Evolutionary conservation across 768 basidiomycete species (phyloP).

Genomic region (Chiua virens): DNA sequence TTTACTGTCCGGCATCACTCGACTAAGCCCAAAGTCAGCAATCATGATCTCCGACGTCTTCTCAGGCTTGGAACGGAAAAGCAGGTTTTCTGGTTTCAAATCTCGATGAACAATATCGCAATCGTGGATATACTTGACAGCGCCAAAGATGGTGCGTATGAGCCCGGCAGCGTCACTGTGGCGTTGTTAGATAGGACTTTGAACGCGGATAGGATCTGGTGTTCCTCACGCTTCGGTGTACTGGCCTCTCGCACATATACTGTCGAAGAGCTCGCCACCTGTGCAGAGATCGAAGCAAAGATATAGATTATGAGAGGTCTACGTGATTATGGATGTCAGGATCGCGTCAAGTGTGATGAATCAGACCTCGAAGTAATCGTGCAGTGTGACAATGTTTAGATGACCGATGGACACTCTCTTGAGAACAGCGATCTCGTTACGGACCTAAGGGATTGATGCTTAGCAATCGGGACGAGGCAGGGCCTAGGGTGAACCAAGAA

Average conservation of each 20-base stretch:
- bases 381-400: conserved; percentile 86
- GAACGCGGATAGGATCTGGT: background rate
- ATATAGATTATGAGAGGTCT: conserved; percentile 93
- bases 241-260: conserved; percentile 96
- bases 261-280: conserved; percentile 97
- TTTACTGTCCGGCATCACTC: conserved; percentile 89
- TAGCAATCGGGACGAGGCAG: conserved; percentile 7
- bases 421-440: conserved; percentile 95
- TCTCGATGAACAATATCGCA: conserved; percentile 95
- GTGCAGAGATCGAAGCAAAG: conserved; percentile 96
- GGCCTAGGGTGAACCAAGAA: conserved; percentile 14
- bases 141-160: conserved; percentile 80
- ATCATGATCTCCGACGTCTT: conserved; percentile 90
- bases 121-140: conserved; percentile 90
- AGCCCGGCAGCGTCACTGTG: conserved; percentile 89
- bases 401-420: conserved; percentile 92
- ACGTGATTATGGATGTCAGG: background rate
- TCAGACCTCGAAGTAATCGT: conserved; percentile 91
- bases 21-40: conserved; percentile 92
- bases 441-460: conserved; percentile 54
- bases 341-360: background rate
- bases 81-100: conserved; percentile 95
- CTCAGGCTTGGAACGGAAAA: conserved; percentile 88
- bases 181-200: conserved; percentile 27
- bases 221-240: conserved; percentile 85